Evolutionary conservation across 2,329 filamentous ascomycete species (phyloP).

Genomic region (Magnaporthiopsis incrustans): DNA sequence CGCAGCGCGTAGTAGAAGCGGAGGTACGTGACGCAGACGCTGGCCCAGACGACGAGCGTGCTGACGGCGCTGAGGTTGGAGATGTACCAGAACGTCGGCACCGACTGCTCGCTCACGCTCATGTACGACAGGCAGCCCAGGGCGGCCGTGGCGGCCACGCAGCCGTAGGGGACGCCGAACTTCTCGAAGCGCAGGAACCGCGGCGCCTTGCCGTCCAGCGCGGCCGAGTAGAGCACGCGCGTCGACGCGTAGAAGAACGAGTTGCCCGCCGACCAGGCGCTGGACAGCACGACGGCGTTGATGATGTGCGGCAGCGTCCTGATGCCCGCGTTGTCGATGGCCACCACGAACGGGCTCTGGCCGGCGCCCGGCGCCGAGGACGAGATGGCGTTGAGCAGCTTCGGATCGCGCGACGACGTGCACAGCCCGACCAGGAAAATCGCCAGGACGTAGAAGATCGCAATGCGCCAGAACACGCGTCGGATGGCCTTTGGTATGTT

Average conservation of each 20-base stretch:
- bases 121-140: conserved; percentile 59
- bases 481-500: conserved; percentile 14
- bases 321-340: conserved; percentile 53
- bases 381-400: conserved; percentile 23
- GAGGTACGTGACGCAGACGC: conserved; percentile 61
- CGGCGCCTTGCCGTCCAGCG: conserved; percentile 40
- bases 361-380: conserved; percentile 21
- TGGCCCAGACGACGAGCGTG: conserved; percentile 60
- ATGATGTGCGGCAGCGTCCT: conserved; percentile 54
- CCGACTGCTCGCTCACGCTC: conserved; percentile 35
- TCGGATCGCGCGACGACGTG: conserved; percentile 20
- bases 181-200: conserved; percentile 37
- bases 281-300: conserved; percentile 54
- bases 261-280: conserved; percentile 26
- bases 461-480: conserved; percentile 22
- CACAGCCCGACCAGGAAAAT: conserved; percentile 22
- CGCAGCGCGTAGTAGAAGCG: conserved; percentile 60
- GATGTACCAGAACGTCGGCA: conserved; percentile 15
- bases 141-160: conserved; percentile 36
- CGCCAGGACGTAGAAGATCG: conserved; percentile 23
- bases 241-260: conserved; percentile 26
- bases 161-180: conserved; percentile 31
- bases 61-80: conserved; percentile 49
- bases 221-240: conserved; percentile 35
- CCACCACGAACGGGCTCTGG: conserved; percentile 40